Conservation (phyloP, 345 rosid species). For the Eucalyptus regnans region DNA sequence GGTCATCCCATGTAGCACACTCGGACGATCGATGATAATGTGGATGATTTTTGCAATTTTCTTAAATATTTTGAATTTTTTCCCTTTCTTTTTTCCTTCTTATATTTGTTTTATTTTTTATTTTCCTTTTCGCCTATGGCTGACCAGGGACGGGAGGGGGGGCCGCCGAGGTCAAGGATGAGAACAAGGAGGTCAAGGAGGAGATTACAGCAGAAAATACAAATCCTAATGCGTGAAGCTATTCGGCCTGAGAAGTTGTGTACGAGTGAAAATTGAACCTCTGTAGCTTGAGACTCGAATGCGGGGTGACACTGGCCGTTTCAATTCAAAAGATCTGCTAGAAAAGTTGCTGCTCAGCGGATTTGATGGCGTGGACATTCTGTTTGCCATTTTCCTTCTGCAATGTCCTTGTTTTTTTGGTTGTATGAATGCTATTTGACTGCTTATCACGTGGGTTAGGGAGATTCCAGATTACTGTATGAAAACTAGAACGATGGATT, state of each 20-base stretch:
- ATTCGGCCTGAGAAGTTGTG: neutral
- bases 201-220: conserved; percentile 1
- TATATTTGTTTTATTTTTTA: no score
- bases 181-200: conserved; percentile 3
- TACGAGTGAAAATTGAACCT: neutral
- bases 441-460: neutral
- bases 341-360: neutral
- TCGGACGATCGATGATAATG: fast-evolving
- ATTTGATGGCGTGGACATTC: neutral
- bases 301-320: neutral
- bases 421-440: neutral
- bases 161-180: no score
- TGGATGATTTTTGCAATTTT: no score
- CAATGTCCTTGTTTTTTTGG: neutral
- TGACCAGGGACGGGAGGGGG: no score
- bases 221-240: neutral
- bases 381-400: neutral
- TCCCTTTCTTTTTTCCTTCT: no score
- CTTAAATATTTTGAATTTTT: no score
- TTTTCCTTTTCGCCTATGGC: no score
- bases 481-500: neutral
- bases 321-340: neutral
- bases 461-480: neutral
- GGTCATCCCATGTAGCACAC: no score
- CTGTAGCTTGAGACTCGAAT: neutral